Evolutionary conservation across 2,329 filamentous ascomycete genomes (phyloP).

Genomic region (Sporothrix protearum): DNA sequence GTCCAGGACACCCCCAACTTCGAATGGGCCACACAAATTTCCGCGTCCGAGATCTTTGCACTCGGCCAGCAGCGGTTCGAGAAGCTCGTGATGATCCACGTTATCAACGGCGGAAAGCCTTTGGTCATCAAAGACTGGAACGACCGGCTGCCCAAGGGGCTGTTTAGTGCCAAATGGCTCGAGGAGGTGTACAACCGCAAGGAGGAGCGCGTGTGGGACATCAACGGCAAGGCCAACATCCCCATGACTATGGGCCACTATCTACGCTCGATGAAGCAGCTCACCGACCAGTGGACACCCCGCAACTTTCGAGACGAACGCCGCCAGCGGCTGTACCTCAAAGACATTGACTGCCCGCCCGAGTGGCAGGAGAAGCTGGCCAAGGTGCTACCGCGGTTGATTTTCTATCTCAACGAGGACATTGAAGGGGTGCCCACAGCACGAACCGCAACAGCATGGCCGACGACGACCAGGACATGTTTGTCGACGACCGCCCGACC

Average conservation of each 20-base stretch:
- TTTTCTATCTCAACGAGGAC: slow-evolving; percentile 88
- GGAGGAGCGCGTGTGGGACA: slow-evolving; percentile 79
- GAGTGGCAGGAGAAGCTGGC: slow-evolving; percentile 81
- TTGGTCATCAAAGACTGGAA: slow-evolving; percentile 90
- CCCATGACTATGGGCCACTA: slow-evolving; percentile 89
- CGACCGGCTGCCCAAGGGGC: slow-evolving; percentile 65
- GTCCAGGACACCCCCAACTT: slow-evolving; percentile 81
- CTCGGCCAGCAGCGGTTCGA: slow-evolving; percentile 79
- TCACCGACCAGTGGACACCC: slow-evolving; percentile 76
- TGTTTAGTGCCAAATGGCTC: slow-evolving; percentile 81
- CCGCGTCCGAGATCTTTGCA: slow-evolving; percentile 70
- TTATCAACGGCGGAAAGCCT: slow-evolving; percentile 80
- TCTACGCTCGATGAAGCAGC: slow-evolving; percentile 76
- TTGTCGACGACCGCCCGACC: slow-evolving; percentile 50
- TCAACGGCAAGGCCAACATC: slow-evolving; percentile 67
- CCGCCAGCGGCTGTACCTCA: slow-evolving; percentile 85
- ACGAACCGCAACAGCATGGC: slow-evolving; percentile 17
- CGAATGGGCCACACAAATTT: slow-evolving; percentile 78
- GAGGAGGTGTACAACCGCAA: slow-evolving; percentile 75
- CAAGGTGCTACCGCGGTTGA: slow-evolving; percentile 70
- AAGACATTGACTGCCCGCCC: slow-evolving; percentile 91
- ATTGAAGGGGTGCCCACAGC: slow-evolving; percentile 44
- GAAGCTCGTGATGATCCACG: slow-evolving; percentile 76
- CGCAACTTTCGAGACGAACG: slow-evolving; percentile 74
- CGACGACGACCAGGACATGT: slow-evolving; percentile 37